phyloP scores from a whole-genome alignment of 2,329 filamentous ascomycete genomes.

The Alternaria viburni region DNA sequence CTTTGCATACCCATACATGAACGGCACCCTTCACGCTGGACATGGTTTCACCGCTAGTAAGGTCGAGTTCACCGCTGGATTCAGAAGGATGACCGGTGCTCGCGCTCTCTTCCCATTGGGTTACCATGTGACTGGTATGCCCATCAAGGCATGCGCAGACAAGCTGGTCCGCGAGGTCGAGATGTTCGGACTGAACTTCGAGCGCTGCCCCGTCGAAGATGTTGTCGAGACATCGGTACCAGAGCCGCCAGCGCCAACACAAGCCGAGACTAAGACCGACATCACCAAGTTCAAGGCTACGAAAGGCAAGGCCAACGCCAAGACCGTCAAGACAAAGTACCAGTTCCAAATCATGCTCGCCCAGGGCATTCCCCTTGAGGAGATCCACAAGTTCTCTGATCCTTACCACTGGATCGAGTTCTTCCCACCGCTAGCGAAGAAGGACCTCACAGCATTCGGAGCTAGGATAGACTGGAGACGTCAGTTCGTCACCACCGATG shows the following conservation, averaged over 20 bases:
- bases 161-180: conserved; percentile 90
- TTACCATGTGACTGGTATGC: conserved; percentile 95
- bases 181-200: conserved; percentile 86
- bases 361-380: conserved; percentile 82
- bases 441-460: conserved; percentile 83
- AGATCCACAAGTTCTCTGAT: conserved; percentile 93
- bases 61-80: conserved; percentile 88
- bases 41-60: conserved; percentile 93
- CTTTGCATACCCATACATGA: conserved; percentile 66
- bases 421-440: conserved; percentile 83
- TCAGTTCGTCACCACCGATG: conserved; percentile 92
- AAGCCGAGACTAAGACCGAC: conserved; percentile 74
- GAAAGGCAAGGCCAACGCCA: conserved; percentile 83
- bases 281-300: conserved; percentile 83
- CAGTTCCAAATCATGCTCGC: conserved; percentile 95
- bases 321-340: conserved; percentile 93
- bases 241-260: conserved; percentile 63
- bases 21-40: conserved; percentile 74
- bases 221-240: conserved; percentile 55
- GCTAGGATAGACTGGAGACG: conserved; percentile 91
- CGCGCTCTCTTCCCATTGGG: conserved; percentile 86
- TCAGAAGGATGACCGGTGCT: conserved; percentile 89
- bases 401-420: conserved; percentile 89
- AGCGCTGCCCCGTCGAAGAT: conserved; percentile 64
- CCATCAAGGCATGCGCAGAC: conserved; percentile 93